These are phyloP conservation scores for Suillus ampliporus DNA, from an alignment of 768 basidiomycete genomes.

Conservation along the genomic window DNA sequence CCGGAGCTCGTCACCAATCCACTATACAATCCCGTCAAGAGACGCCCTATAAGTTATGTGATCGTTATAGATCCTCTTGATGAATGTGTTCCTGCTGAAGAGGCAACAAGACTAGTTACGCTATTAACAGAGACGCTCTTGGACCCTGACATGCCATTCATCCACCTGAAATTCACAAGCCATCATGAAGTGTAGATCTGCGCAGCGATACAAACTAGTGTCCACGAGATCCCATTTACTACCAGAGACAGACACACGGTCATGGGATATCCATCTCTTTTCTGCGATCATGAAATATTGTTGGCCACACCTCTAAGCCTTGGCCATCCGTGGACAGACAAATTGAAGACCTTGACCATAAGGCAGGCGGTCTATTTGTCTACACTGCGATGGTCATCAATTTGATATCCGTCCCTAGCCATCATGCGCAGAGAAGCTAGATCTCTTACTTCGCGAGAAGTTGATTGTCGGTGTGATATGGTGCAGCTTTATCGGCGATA, in stretches of 20 bases:
- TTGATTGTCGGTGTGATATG: no score
- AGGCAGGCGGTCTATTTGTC: slow-evolving; percentile 20
- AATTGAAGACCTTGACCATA: slow-evolving; percentile 17
- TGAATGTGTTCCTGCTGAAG: slow-evolving; percentile 18
- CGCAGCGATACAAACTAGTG: slow-evolving; percentile 12
- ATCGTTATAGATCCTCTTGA: slow-evolving; percentile 10
- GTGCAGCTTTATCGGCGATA: no score
- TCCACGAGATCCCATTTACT: not conserved
- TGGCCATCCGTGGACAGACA: slow-evolving; percentile 25
- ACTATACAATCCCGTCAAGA: slow-evolving; percentile 10
- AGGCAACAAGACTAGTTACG: slow-evolving; percentile 17
- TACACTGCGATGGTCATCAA: no score
- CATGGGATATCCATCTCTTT: slow-evolving; percentile 19
- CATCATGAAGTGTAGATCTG: not conserved
- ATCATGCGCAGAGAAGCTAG: no score
- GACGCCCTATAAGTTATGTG: no score
- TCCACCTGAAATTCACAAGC: not conserved
- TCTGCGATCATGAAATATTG: slow-evolving; percentile 16
- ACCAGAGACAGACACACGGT: slow-evolving; percentile 17
- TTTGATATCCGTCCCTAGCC: no score
- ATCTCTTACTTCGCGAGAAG: no score
- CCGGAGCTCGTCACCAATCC: slow-evolving; percentile 21
- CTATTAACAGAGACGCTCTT: slow-evolving; percentile 14
- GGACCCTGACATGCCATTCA: not conserved
- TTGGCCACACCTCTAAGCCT: slow-evolving; percentile 13